phyloP scores from a whole-genome alignment of 108 stramenopile genomes.

The Discostella stelligeroides region DNA sequence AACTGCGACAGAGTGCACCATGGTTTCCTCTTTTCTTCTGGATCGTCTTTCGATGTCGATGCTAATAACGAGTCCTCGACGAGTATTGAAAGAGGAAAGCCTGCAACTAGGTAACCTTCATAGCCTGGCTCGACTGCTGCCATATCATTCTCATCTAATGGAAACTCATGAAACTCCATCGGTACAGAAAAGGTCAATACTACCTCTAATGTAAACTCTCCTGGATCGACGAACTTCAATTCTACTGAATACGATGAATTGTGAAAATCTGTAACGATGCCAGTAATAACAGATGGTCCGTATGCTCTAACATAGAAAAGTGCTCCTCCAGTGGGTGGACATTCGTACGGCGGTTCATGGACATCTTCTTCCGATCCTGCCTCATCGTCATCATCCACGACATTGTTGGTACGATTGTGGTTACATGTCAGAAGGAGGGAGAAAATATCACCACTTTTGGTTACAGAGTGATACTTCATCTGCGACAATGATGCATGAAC shows the following conservation, averaged over 20 bases:
- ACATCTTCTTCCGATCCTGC: not conserved
- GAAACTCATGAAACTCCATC: constrained; percentile 55
- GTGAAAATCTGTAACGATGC: constrained; percentile 33
- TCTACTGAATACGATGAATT: constrained; percentile 46
- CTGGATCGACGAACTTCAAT: constrained; percentile 59
- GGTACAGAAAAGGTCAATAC: constrained; percentile 72
- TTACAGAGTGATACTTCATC: constrained; percentile 25
- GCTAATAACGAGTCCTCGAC: constrained; percentile 19
- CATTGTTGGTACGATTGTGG: constrained; percentile 15
- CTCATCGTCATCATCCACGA: not conserved
- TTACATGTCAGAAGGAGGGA: constrained; percentile 41
- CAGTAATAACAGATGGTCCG: constrained; percentile 72
- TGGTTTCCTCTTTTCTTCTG: constrained; percentile 11
- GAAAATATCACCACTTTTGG: constrained; percentile 23
- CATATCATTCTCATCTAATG: constrained; percentile 34
- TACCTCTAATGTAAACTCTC: constrained; percentile 73
- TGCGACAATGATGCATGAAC: not conserved
- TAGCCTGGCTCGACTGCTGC: constrained; percentile 54
- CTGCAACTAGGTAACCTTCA: constrained; percentile 76
- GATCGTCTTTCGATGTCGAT: not conserved
- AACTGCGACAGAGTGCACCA: constrained; percentile 32
- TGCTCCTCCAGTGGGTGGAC: constrained; percentile 37
- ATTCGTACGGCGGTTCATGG: constrained; percentile 22
- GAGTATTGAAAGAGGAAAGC: constrained; percentile 57
- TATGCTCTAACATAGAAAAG: constrained; percentile 74